Evolutionary conservation across 2,329 filamentous ascomycete species (phyloP).

Genomic region (Cytospora chrysosperma): DNA sequence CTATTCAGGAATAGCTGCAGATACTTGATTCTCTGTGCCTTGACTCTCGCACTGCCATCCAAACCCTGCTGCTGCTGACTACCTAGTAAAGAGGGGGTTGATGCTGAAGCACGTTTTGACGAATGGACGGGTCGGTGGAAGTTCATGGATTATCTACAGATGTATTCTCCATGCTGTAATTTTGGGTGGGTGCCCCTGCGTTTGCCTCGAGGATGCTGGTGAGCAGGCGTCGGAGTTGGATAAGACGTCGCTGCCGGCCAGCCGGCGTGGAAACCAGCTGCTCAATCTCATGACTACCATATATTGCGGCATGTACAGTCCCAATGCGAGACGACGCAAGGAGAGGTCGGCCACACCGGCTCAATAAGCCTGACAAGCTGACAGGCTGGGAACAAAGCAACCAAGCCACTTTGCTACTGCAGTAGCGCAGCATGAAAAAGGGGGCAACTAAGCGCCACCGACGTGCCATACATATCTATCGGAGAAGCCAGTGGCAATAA

Average conservation of each 20-base stretch:
- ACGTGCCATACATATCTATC: background rate
- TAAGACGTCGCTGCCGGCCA: background rate
- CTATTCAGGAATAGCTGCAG: constrained; percentile 15
- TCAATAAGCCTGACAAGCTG: background rate
- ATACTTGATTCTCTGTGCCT: background rate
- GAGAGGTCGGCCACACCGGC: background rate
- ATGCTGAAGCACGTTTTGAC: background rate
- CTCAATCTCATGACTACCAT: background rate
- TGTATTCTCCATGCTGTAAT: constrained; percentile 8
- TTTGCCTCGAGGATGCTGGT: constrained; percentile 8
- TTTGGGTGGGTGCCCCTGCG: constrained; percentile 1
- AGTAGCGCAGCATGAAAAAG: background rate
- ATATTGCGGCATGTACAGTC: background rate
- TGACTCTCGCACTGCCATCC: constrained; percentile 18
- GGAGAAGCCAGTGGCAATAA: background rate
- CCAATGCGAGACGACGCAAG: background rate
- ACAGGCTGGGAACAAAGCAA: background rate
- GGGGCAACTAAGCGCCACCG: background rate
- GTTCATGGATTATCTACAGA: too few species aligned
- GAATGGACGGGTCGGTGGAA: too few species aligned
- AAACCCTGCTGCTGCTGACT: background rate
- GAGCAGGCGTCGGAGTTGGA: background rate
- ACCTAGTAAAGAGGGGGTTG: background rate
- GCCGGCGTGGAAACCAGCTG: background rate
- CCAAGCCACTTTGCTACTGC: background rate